Base-by-base conservation (phyloP, 768 basidiomycete genomes). In the Amanita muscaria region DNA sequence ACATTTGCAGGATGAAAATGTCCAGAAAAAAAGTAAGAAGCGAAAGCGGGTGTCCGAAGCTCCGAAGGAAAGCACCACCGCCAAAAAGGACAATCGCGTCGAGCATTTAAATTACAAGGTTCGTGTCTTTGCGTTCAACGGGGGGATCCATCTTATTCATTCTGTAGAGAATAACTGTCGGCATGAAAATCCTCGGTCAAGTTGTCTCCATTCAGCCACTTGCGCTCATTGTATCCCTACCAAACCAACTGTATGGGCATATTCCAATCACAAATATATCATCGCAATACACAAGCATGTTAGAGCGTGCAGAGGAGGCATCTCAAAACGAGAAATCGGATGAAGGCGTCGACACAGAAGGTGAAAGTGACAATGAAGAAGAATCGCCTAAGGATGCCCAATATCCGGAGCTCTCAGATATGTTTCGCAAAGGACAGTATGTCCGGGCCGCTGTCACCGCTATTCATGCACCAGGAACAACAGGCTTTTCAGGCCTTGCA, bases 101-200 rank as follows among this genome's bases (percentile, higher is more conserved):
- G 92, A 97, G 57, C 87, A 91, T 61, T 69, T 96, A 30, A 96
- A 92, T 56, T 94, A 96, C 70, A 96, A 93, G 69, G 90, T 87
- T 45, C 42, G 60, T 53, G 15, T 48, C 29, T 23, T 8, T 23
- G 10, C 29, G 41, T 30, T 9, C 47, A 40, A 36, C 24, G 37
- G 33, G 5, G n/a, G 8, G 14, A 14, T 24, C 15, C 22, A 16
- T 16, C 40, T 24, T 24, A 24, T 27, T 36, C 32, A 19, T 34
- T 49, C 25, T 30, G 19, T 54, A 93, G 89, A 79, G 90, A 53
- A 67, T 96, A 10, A 64, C 70, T 34, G 67, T 80, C 27, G 93
- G 92, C 29, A 92, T 90, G 76, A 90, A 82, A 58, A 73, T 97
- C 16, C 68, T 98, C 27, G 83, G 81, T n/a, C 86, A 91, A 65